Percentiles rank a stretch among this genome's conserved stretches.
These are phyloP conservation scores for Bipolaris gigantea DNA, from an alignment of 2,329 filamentous ascomycete species.

Conservation along the genomic window DNA sequence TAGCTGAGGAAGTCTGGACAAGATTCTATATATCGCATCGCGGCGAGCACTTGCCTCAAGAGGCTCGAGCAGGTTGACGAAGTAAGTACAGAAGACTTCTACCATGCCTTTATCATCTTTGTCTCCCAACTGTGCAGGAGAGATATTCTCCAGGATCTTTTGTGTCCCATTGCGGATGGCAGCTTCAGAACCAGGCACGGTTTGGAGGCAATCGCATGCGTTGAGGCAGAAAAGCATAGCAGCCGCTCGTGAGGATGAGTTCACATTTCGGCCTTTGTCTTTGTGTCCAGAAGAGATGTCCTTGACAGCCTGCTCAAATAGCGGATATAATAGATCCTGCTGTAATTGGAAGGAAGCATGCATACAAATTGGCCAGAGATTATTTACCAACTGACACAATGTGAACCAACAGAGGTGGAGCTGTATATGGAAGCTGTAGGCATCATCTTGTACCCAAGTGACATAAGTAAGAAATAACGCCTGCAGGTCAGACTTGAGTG, in stretches of 20 bases:
- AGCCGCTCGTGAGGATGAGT: conserved; percentile 24
- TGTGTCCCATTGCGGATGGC: conserved; percentile 23
- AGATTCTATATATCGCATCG: conserved; percentile 21
- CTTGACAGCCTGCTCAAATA: conserved; percentile 31
- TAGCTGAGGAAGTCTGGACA: conserved; percentile 22
- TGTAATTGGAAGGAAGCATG: conserved; percentile 32
- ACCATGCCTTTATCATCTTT: conserved; percentile 22
- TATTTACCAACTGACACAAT: conserved; percentile 30
- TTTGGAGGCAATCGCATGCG: conserved; percentile 28
- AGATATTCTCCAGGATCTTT: conserved; percentile 29
- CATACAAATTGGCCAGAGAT: conserved; percentile 38
- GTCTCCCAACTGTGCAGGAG: conserved; percentile 14
- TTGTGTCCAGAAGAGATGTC: conserved; percentile 22
- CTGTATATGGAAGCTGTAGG: conserved; percentile 19
- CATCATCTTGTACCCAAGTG: conserved; percentile 24
- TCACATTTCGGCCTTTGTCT: conserved; percentile 10
- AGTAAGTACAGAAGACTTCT: conserved; percentile 34
- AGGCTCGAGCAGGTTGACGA: conserved; percentile 27
- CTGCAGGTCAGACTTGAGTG: conserved; percentile 25
- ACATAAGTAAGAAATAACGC: conserved; percentile 28
- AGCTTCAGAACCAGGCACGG: conserved; percentile 25
- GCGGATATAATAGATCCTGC: conserved; percentile 25
- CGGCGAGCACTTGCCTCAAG: conserved; percentile 20
- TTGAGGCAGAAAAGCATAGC: conserved; percentile 35
- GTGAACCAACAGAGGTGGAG: conserved; percentile 33